Evolutionary conservation across 176 grass and related monocot species (phyloP).

Genomic region (Themeda triandra): DNA sequence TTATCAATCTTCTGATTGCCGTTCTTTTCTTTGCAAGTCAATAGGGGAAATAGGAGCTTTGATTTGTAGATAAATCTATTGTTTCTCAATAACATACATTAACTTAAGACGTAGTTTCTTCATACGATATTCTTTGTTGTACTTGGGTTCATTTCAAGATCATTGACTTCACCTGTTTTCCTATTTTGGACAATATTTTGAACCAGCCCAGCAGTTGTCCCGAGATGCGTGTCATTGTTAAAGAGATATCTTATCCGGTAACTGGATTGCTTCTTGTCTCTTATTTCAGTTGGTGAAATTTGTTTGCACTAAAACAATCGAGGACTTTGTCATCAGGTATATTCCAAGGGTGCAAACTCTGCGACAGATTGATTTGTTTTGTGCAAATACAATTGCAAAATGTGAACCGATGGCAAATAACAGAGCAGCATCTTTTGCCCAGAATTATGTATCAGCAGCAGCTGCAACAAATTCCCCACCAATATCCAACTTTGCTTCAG

Average conservation of each 20-base stretch:
- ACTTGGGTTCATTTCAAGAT: neutral
- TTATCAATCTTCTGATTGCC: neutral
- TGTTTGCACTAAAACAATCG: conserved; percentile 10
- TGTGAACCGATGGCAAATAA: conserved; percentile 64
- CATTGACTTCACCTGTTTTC: conserved; percentile 12
- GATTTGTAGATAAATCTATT: conserved; percentile 3
- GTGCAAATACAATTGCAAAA: conserved; percentile 78
- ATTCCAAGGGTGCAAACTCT: conserved; percentile 83
- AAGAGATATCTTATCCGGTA: conserved; percentile 95
- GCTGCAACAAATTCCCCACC: conserved; percentile 50
- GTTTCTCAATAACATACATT: conserved; percentile 7
- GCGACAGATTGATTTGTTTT: conserved; percentile 90
- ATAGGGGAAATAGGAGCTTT: neutral
- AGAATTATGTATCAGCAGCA: conserved; percentile 43
- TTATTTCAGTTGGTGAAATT: conserved; percentile 7
- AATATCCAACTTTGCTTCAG: conserved; percentile 67
- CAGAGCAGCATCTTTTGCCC: conserved; percentile 40
- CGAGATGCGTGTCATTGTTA: conserved; percentile 78
- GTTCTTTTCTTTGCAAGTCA: neutral
- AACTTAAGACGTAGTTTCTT: neutral
- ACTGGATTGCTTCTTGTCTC: conserved; percentile 9
- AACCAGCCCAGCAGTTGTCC: conserved; percentile 96
- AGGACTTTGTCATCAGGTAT: conserved; percentile 52
- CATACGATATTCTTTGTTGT: conserved; percentile 2
- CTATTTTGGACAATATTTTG: conserved; percentile 46